A percentile compares a stretch with the other conserved stretches of the same genome.
Conservation (phyloP, 2,329 filamentous ascomycete species). For the Endothia cerciana region DNA sequence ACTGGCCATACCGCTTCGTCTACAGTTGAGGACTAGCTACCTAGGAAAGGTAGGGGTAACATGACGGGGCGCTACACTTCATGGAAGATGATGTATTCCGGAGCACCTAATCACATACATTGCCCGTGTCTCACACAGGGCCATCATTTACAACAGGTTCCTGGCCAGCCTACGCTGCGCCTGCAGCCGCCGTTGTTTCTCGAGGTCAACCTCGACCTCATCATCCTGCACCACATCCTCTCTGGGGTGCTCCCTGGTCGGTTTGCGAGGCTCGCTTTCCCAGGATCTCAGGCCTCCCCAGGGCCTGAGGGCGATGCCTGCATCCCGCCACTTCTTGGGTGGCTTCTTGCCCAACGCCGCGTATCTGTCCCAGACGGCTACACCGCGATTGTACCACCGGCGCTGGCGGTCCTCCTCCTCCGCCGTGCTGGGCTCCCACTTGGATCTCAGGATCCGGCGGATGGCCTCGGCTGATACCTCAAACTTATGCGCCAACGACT, state of each 20-base stretch:
- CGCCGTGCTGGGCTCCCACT: constrained; percentile 66
- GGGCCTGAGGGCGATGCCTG: constrained; percentile 54
- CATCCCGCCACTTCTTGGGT: constrained; percentile 61
- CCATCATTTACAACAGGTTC: constrained; percentile 24
- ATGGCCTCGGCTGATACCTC: constrained; percentile 86
- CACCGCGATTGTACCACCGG: constrained; percentile 65
- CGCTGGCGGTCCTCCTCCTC: constrained; percentile 61
- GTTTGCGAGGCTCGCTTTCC: neutral
- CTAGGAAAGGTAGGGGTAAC: too few species aligned
- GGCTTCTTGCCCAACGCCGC: constrained; percentile 65
- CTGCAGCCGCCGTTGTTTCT: constrained; percentile 19
- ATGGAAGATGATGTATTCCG: neutral
- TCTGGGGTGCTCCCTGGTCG: constrained; percentile 32
- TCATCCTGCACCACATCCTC: constrained; percentile 37
- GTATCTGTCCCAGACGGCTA: constrained; percentile 61
- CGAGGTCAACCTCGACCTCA: constrained; percentile 21
- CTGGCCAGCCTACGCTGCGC: constrained; percentile 27
- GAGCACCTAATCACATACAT: neutral
- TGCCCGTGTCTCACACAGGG: neutral
- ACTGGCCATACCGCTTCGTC: too few species aligned
- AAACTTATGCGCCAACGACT: constrained; percentile 76
- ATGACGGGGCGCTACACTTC: neutral
- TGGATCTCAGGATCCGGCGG: constrained; percentile 80
- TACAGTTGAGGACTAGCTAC: too few species aligned
- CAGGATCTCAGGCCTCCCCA: constrained; percentile 13